Evolutionary conservation across 148 eudicot species (phyloP).

Genomic region (Rhododendron mucronatum): DNA sequence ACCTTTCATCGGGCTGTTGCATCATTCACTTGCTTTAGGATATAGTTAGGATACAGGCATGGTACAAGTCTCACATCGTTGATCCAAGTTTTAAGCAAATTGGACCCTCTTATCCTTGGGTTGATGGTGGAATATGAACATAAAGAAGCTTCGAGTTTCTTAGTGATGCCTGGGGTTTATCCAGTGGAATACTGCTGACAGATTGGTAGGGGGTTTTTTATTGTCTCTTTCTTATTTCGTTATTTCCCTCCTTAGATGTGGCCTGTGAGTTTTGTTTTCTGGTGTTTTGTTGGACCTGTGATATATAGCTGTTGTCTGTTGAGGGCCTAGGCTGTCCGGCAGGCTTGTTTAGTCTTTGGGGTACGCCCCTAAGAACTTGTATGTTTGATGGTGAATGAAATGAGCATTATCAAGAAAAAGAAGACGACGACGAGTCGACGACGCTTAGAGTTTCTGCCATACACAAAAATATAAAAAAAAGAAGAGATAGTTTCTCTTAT

Average conservation of each 20-base stretch:
- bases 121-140: background rate
- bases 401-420: background rate
- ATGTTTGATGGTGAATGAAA: background rate
- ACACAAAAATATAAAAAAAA: too few species aligned
- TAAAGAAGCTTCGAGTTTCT: background rate
- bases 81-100: background rate
- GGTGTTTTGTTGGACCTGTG: too few species aligned
- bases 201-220: too few species aligned
- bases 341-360: background rate
- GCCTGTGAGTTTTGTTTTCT: too few species aligned
- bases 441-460: too few species aligned
- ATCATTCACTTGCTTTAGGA: background rate
- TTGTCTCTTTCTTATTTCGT: too few species aligned
- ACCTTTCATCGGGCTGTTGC: background rate
- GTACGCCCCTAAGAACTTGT: background rate
- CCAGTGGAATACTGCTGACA: too few species aligned
- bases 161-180: background rate
- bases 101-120: background rate
- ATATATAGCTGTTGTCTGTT: too few species aligned
- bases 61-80: background rate
- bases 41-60: background rate
- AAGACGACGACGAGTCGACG: background rate
- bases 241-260: too few species aligned
- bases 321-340: background rate
- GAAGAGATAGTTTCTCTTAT: background rate